These are phyloP conservation scores for Cordyceps tenuipes DNA, from an alignment of 2,329 filamentous ascomycete species.

Conservation along the genomic window DNA sequence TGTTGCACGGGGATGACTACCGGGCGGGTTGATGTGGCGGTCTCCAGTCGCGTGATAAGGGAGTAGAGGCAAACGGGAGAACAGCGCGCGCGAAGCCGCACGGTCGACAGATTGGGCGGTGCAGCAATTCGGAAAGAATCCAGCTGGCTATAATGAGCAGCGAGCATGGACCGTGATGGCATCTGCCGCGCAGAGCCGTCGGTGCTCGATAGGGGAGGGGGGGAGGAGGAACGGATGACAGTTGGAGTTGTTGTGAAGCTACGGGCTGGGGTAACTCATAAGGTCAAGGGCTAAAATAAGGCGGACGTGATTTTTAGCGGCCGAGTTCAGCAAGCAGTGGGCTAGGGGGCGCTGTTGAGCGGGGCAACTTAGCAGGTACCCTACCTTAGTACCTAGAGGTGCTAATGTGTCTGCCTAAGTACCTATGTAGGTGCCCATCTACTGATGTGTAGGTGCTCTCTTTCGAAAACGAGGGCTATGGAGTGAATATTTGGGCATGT, in stretches of 20 bases:
- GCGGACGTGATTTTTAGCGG: neutral
- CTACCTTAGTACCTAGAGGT: too few relatives aligned
- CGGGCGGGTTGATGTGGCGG: neutral
- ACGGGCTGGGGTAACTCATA: neutral
- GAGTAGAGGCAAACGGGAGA: neutral
- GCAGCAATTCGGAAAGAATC: neutral
- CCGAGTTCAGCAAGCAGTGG: neutral
- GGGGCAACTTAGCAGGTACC: too few relatives aligned
- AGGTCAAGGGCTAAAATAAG: neutral
- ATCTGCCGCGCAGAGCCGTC: neutral
- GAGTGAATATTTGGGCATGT: neutral
- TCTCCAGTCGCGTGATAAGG: slow-evolving; percentile 1
- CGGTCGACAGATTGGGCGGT: neutral
- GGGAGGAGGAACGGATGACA: slow-evolving; percentile 2
- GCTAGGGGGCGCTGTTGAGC: too few relatives aligned
- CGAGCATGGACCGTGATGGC: neutral
- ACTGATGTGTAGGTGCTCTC: too few relatives aligned
- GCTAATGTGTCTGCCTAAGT: too few relatives aligned
- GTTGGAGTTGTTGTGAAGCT: slow-evolving; percentile 8
- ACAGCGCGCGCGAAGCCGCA: neutral
- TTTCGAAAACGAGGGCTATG: neutral
- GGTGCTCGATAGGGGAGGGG: neutral
- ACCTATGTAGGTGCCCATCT: too few relatives aligned
- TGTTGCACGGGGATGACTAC: neutral
- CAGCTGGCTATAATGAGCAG: neutral